A percentile compares a stretch with the other conserved stretches of the same genome.
Conservation (phyloP, 768 basidiomycete species). For the Hypholoma fasciculare region DNA sequence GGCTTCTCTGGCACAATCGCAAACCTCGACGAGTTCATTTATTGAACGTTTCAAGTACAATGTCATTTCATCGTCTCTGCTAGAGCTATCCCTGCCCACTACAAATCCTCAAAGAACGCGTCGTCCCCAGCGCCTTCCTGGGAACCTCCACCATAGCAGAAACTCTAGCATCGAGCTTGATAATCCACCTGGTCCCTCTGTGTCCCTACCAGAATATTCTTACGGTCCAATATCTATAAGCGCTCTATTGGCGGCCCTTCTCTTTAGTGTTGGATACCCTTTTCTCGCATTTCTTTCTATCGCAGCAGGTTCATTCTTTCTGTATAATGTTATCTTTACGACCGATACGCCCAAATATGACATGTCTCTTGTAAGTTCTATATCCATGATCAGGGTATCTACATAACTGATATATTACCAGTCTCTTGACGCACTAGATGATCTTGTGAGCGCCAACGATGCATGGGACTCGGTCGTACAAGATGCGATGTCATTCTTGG, state of each 20-base stretch:
- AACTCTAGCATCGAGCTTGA: slow-evolving; percentile 36
- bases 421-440: slow-evolving; percentile 67
- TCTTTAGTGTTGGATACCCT: slow-evolving; percentile 45
- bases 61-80: slow-evolving; percentile 76
- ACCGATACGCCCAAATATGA: slow-evolving; percentile 42
- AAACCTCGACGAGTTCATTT: slow-evolving; percentile 48
- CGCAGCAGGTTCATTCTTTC: slow-evolving; percentile 36
- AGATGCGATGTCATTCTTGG: slow-evolving; percentile 63
- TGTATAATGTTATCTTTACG: slow-evolving; percentile 31
- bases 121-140: slow-evolving; percentile 42
- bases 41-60: slow-evolving; percentile 84
- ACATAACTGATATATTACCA: slow-evolving; percentile 24
- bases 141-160: slow-evolving; percentile 47
- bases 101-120: slow-evolving; percentile 34
- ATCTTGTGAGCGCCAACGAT: slow-evolving; percentile 65
- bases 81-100: slow-evolving; percentile 56
- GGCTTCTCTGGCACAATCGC: slow-evolving; percentile 32
- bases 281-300: slow-evolving; percentile 38
- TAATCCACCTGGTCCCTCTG: slow-evolving; percentile 18
- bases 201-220: slow-evolving; percentile 32
- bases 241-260: slow-evolving; percentile 36
- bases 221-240: slow-evolving; percentile 41
- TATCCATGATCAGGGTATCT: background rate
- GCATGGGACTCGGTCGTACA: slow-evolving; percentile 76
- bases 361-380: slow-evolving; percentile 52